These are phyloP conservation scores for Colletotrichum sp. DNA, from an alignment of 2,329 filamentous ascomycete species.

Conservation along the genomic window DNA sequence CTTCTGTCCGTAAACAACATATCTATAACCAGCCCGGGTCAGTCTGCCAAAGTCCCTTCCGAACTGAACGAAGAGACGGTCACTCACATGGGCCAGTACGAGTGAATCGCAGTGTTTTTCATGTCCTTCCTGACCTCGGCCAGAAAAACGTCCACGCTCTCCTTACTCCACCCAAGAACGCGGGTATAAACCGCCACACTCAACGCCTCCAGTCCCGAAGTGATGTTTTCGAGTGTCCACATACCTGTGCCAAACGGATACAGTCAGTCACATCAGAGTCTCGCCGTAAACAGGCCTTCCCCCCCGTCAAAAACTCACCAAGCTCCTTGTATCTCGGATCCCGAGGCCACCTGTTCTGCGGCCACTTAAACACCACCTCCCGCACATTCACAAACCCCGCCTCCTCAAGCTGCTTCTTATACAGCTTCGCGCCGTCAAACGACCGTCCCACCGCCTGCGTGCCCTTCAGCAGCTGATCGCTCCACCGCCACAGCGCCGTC, in stretches of 20 bases:
- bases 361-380: slow-evolving; percentile 48
- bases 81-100: slow-evolving; percentile 19
- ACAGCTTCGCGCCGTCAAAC: slow-evolving; percentile 28
- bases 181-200: slow-evolving; percentile 29
- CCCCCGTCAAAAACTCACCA: slow-evolving; percentile 25
- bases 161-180: slow-evolving; percentile 26
- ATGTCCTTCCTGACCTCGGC: slow-evolving; percentile 27
- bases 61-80: accelerated
- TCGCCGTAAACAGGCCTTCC: not conserved
- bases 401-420: slow-evolving; percentile 43
- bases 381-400: slow-evolving; percentile 55
- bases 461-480: not conserved
- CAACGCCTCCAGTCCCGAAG: slow-evolving; percentile 28
- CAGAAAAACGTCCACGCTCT: slow-evolving; percentile 27
- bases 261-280: not conserved
- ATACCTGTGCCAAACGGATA: slow-evolving; percentile 11
- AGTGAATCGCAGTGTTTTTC: slow-evolving; percentile 27
- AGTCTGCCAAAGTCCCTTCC: not conserved
- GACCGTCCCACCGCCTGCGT: slow-evolving; percentile 29
- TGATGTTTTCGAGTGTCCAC: slow-evolving; percentile 23
- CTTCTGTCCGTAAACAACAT: slow-evolving; percentile 18
- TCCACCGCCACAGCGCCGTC: slow-evolving; percentile 7
- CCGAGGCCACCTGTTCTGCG: slow-evolving; percentile 51
- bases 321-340: slow-evolving; percentile 51
- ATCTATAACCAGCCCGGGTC: not conserved